Evolutionary conservation across 1,139 yeast species (phyloP).

Genomic region (Suhomyces kunorum): DNA sequence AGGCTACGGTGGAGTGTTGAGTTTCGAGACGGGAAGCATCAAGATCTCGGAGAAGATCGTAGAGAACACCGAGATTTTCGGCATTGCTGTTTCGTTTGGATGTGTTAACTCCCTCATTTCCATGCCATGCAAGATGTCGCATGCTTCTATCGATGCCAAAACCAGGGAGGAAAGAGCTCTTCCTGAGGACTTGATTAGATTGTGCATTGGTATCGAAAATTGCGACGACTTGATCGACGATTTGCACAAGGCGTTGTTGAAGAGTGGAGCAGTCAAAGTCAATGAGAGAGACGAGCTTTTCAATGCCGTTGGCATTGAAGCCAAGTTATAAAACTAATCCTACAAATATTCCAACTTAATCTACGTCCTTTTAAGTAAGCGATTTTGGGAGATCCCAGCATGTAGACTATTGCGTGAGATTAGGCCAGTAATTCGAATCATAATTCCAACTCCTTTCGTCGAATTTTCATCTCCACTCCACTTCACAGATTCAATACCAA

Average conservation of each 20-base stretch:
- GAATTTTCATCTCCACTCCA: too few species aligned
- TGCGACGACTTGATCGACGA: slow-evolving; percentile 69
- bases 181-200: slow-evolving; percentile 87
- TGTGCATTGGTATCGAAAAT: slow-evolving; percentile 86
- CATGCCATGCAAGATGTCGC: slow-evolving; percentile 94
- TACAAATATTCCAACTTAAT: too few species aligned
- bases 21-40: slow-evolving; percentile 82
- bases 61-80: slow-evolving; percentile 73
- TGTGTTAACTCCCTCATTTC: slow-evolving; percentile 89
- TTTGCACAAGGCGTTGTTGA: slow-evolving; percentile 65
- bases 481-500: too few species aligned
- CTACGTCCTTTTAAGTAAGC: too few species aligned
- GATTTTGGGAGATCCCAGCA: too few species aligned
- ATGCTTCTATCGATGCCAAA: slow-evolving; percentile 90
- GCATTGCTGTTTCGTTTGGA: slow-evolving; percentile 92
- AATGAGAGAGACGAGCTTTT: slow-evolving; percentile 46
- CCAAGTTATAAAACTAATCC: slow-evolving; percentile 45
- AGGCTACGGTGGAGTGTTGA: slow-evolving; percentile 88
- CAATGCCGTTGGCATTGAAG: slow-evolving; percentile 44
- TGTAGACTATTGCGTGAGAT: too few species aligned
- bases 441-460: too few species aligned
- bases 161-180: slow-evolving; percentile 83
- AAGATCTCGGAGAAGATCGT: slow-evolving; percentile 71
- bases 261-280: slow-evolving; percentile 60
- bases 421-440: too few species aligned